phyloP scores from a whole-genome alignment of 2,329 filamentous ascomycete genomes.

The Penicillium sp. region DNA sequence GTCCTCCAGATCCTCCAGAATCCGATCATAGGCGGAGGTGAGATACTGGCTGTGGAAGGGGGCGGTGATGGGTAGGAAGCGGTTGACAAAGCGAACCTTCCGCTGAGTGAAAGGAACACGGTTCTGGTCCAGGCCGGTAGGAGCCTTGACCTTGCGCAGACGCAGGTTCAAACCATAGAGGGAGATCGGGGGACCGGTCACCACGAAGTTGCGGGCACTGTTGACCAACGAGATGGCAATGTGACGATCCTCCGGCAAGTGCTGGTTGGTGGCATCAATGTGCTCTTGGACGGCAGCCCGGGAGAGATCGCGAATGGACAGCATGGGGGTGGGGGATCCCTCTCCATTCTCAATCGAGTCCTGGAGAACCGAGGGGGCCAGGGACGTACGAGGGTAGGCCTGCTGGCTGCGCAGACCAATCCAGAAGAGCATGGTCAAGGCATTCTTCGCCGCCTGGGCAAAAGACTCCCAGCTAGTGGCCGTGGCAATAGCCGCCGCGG shows the following conservation, averaged over 20 bases:
- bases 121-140: constrained; percentile 95
- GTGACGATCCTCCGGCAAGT: constrained; percentile 87
- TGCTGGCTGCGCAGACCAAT: constrained; percentile 96
- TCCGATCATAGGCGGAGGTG: constrained; percentile 73
- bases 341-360: constrained; percentile 94
- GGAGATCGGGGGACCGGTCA: constrained; percentile 93
- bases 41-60: constrained; percentile 98
- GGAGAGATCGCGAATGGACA: constrained; percentile 92
- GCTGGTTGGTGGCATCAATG: constrained; percentile 95
- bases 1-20: constrained; percentile 84
- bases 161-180: constrained; percentile 94
- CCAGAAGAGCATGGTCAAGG: constrained; percentile 95
- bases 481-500: constrained; percentile 86
- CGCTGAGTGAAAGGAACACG: constrained; percentile 92
- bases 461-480: constrained; percentile 94
- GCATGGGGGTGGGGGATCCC: constrained; percentile 94
- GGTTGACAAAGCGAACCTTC: constrained; percentile 94
- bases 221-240: constrained; percentile 96
- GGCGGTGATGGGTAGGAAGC: constrained; percentile 95
- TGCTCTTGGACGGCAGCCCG: constrained; percentile 89
- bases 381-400: constrained; percentile 90
- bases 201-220: constrained; percentile 94
- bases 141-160: constrained; percentile 93
- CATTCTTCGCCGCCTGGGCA: constrained; percentile 73
- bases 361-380: constrained; percentile 85